Base-by-base conservation (phyloP, 441 rosid genomes). In the Mallotus japonicus region DNA sequence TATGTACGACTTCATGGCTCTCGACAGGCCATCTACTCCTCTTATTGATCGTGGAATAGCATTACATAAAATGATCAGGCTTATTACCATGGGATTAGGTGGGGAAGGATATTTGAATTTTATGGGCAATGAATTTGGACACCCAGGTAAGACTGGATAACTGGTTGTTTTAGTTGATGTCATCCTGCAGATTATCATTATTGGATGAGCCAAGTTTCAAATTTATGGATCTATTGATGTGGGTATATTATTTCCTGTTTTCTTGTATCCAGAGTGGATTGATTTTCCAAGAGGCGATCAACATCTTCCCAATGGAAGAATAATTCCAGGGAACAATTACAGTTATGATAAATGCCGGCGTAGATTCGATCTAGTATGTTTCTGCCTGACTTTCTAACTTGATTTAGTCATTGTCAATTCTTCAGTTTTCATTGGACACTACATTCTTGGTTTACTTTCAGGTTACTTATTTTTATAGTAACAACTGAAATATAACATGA, bases 121-220 rank as follows among this genome's bases (percentile, higher is more conserved):
- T 76, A 95, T 95, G 99, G 99, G 99, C 75, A 95, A 95, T 85
- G 99, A 95, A 84, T 95, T 95, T 81, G 99, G 99, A 71, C 99
- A 95, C 81, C 98, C 99, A 9, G 99, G 99, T 92, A 83, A 78
- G 81, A 71, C 75, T 47, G 5, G 20, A 19, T 32, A 56, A 24
- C 32, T 56, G 55, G 69, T 70, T 50, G 56, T 65, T 50, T 51
- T 77, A 54, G 34, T 72, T 63, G 14, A 47, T 54, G 37, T 69
- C 20, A 60, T 37, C 44, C 64, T 69, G 17, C 60, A 51, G 47
- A 70, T 74, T 68, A 57, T 37, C 40, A 37, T 63, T 50, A 12
- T 32, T 58, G 44, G 57, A 44, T 55, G 44, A 61, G 46, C 20
- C 8, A 17, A 66, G 71, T 6, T 64, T 62, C 56, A 28, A 24